A percentile compares a stretch with the other conserved stretches of the same genome.
These are phyloP conservation scores for Alternaria sp. DNA, from an alignment of 2,329 filamentous ascomycete species.

Conservation along the genomic window DNA sequence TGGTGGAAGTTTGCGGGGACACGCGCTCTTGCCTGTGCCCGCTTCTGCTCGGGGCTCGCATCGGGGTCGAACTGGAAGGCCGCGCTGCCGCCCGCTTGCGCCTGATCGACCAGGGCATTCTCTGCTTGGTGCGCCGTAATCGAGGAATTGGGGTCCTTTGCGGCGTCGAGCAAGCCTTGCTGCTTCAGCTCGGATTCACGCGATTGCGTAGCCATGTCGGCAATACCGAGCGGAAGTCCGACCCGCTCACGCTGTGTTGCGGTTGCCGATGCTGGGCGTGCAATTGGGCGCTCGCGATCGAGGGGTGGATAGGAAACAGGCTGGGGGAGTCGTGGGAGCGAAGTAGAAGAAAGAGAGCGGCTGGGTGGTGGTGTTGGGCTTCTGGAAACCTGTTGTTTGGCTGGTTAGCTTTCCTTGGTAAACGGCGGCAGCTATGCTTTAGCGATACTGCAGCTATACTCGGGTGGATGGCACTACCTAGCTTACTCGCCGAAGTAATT, in stretches of 20 bases:
- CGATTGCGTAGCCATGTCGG: slow-evolving; percentile 41
- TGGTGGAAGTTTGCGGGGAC: slow-evolving; percentile 71
- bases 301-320: background rate
- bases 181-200: slow-evolving; percentile 74
- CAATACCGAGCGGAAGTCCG: slow-evolving; percentile 18
- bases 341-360: slow-evolving; percentile 7
- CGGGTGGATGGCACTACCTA: slow-evolving; percentile 9
- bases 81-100: slow-evolving; percentile 77
- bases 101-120: slow-evolving; percentile 77
- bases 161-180: slow-evolving; percentile 80
- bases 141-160: slow-evolving; percentile 72
- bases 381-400: slow-evolving; percentile 17
- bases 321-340: background rate
- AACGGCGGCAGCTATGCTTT: slow-evolving; percentile 17
- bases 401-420: slow-evolving; percentile 14
- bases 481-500: slow-evolving; percentile 8
- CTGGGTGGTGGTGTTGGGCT: slow-evolving; percentile 3
- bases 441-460: slow-evolving; percentile 16
- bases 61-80: slow-evolving; percentile 89
- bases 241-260: slow-evolving; percentile 8
- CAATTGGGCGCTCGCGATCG: slow-evolving; percentile 17
- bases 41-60: slow-evolving; percentile 84
- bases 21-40: slow-evolving; percentile 73
- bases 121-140: slow-evolving; percentile 76
- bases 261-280: slow-evolving; percentile 7